phyloP scores from a whole-genome alignment of 495 filamentous ascomycete species.

The Filosporella fistucella region DNA sequence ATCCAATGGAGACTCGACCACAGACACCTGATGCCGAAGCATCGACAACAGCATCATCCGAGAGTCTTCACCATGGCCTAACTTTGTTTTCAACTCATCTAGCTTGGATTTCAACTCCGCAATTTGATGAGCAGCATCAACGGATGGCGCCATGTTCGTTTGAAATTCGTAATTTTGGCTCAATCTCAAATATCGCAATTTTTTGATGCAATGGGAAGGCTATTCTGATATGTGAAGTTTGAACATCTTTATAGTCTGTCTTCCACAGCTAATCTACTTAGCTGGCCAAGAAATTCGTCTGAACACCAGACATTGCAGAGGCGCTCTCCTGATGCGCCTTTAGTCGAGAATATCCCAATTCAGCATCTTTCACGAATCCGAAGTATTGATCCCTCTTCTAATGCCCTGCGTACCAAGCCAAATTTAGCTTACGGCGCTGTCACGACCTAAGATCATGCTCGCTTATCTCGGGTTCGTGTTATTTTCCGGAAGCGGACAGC shows the following conservation, averaged over 20 bases:
- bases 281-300: background rate
- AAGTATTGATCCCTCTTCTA: background rate
- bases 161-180: background rate
- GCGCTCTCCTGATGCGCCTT: background rate
- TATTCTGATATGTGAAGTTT: background rate
- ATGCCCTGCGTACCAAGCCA: background rate
- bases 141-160: background rate
- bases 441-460: background rate
- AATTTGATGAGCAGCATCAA: background rate
- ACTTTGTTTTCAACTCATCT: no score
- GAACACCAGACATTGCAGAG: background rate
- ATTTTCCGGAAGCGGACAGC: background rate
- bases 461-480: background rate
- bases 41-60: constrained; percentile 13
- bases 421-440: background rate
- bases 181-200: background rate
- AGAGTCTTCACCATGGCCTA: constrained; percentile 16
- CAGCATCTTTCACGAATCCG: background rate
- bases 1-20: constrained; percentile 19
- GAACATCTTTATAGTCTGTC: no score
- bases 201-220: background rate
- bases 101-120: background rate
- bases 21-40: constrained; percentile 11
- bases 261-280: background rate
- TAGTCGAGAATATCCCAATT: background rate